phyloP scores from a whole-genome alignment of 495 filamentous ascomycete species.

The Aspergillus incahuasiensis region DNA sequence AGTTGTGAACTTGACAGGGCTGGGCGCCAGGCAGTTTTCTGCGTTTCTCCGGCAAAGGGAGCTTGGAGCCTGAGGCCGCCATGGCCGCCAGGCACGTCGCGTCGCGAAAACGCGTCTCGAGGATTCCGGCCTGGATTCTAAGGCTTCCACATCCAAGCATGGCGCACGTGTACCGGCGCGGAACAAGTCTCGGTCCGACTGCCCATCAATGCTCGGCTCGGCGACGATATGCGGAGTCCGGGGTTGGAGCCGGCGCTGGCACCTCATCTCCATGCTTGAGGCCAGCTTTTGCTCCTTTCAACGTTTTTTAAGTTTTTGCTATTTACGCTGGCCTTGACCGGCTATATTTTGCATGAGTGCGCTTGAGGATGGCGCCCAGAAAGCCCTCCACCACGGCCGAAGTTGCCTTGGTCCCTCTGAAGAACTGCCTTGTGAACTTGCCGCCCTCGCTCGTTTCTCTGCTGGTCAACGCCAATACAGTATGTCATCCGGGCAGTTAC shows the following conservation, averaged over 20 bases:
- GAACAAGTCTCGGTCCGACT: constrained; percentile 34
- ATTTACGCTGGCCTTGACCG: background rate
- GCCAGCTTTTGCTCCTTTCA: background rate
- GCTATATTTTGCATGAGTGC: constrained; percentile 11
- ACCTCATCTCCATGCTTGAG: constrained; percentile 1
- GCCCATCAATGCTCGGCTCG: constrained; percentile 23
- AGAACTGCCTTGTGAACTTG: constrained; percentile 92
- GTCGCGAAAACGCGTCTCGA: constrained; percentile 23
- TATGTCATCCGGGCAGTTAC: constrained; percentile 37
- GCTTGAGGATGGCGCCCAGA: constrained; percentile 56
- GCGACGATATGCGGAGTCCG: constrained; percentile 27
- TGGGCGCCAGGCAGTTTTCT: constrained; percentile 12
- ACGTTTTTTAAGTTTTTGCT: background rate
- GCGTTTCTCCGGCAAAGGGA: constrained; percentile 2
- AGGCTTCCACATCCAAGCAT: constrained; percentile 12
- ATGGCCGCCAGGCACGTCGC: constrained; percentile 27
- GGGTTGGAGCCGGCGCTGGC: constrained; percentile 20
- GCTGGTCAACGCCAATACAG: constrained; percentile 82
- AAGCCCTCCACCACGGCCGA: constrained; percentile 69
- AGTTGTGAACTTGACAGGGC: constrained; percentile 4
- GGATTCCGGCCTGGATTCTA: constrained; percentile 8
- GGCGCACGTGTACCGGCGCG: constrained; percentile 23
- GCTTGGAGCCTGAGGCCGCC: constrained; percentile 14
- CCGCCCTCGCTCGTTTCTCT: constrained; percentile 77
- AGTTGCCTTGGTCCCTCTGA: constrained; percentile 74